Base-by-base conservation (phyloP, 140 eudicot genomes). In the Flaveria floridana region DNA sequence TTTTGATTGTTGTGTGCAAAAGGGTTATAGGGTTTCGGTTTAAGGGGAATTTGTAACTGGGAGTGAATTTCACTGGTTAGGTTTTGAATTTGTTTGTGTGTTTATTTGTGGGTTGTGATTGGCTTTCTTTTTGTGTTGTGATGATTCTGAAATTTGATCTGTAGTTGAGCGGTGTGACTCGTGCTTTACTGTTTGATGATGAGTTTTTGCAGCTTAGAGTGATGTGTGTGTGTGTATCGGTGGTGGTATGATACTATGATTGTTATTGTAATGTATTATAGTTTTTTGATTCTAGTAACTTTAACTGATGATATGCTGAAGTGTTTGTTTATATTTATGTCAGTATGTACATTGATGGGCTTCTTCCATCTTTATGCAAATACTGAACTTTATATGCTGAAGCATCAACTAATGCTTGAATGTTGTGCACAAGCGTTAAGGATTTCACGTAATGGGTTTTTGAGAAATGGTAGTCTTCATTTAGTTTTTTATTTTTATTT, bases 11-110 rank as follows among this genome's bases (percentile, higher is more conserved):
- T 1, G 0, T 42, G 46, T 2, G 69, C 7, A 64, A 37, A 65
- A 58, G 14, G 37, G 41, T 34, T 34, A 12, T 28, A 70, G 81
- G 82, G 77, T 61, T 78, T 78, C 65, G 6, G 9, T 30, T 63
- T 13, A n/a, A 12, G 9, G 8, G 57, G 37, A 67, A 55, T 41
- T n/a, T 66, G 9, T 52, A 11, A 51, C 48, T 61, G 2, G 4
- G 62, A 47, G 4, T 28, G 55, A 48, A 28, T 75, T 34, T 30
- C 15, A 51, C 3, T 50, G 18, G 15, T 25, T 25, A 15, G 62
- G 30, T 47, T 61, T 70, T 64, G 70, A 30, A 26, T 11, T 44
- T 73, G 0, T 6, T 44, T 69, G 9, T 7, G 37, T 28, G 30
- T 63, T 16, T 46, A 6, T 42, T 63, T 72, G 5, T 56, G 41